These are phyloP conservation scores for Rhododendron henanense DNA, from an alignment of 148 eudicot species.

Conservation along the genomic window DNA sequence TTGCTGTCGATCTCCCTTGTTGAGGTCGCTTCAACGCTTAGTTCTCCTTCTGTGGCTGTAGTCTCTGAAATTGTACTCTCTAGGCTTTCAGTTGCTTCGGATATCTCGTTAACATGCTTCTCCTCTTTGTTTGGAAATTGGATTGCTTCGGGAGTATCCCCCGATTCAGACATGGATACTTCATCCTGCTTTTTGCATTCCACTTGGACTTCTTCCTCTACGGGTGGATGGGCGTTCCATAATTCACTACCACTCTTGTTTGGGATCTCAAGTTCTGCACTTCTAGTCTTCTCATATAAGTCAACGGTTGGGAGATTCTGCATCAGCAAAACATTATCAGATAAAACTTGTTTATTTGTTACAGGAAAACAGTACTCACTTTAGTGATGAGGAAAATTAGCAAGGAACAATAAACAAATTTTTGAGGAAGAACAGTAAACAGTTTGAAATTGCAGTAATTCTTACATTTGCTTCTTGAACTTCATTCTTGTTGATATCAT, in stretches of 20 bases:
- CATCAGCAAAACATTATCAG: conserved; percentile 4
- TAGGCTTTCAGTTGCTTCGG: conserved; percentile 1
- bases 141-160: conserved; percentile 7
- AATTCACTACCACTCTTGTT: conserved; percentile 11
- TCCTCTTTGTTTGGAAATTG: conserved; percentile 3
- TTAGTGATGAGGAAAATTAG: neutral
- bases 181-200: neutral
- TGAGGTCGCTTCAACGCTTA: neutral
- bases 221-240: conserved; percentile 1
- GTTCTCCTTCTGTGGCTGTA: conserved; percentile 5
- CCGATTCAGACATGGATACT: neutral
- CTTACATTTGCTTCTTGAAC: conserved; percentile 20
- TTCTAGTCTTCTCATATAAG: conserved; percentile 1
- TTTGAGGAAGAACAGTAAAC: too few species aligned
- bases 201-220: conserved; percentile 7
- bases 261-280: conserved; percentile 5
- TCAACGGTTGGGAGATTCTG: conserved; percentile 10
- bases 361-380: neutral
- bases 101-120: conserved; percentile 1
- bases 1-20: conserved; percentile 9
- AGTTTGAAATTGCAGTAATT: neutral
- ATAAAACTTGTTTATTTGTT: neutral
- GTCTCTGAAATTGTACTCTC: conserved; percentile 12
- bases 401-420: neutral
- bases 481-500: conserved; percentile 8